Percentiles rank a stretch among this genome's conserved stretches.
These are phyloP conservation scores for Penicillium samsonianum DNA, from an alignment of 495 filamentous ascomycete species.

Conservation along the genomic window DNA sequence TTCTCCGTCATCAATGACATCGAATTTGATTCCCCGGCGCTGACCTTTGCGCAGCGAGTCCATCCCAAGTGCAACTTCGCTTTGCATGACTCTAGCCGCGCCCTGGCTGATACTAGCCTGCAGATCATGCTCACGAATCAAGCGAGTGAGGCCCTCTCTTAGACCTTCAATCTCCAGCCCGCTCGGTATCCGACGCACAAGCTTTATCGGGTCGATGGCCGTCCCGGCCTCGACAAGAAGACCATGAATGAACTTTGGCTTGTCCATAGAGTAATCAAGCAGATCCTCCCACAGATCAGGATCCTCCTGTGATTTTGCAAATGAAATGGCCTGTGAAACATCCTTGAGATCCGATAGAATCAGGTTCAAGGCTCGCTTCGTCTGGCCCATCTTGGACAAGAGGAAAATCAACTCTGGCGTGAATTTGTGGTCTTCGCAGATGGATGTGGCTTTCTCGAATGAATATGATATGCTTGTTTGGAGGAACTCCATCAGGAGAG, in stretches of 20 bases:
- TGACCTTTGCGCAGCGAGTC: conserved; percentile 73
- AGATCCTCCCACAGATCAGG: conserved; percentile 92
- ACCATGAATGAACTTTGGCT: conserved; percentile 88
- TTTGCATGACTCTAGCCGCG: conserved; percentile 79
- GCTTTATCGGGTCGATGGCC: conserved; percentile 81
- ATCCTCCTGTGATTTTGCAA: conserved; percentile 90
- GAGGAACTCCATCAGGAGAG: conserved; percentile 82
- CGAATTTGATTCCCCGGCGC: conserved; percentile 83
- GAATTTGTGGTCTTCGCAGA: conserved; percentile 77
- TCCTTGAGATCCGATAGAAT: conserved; percentile 88
- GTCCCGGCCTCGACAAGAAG: conserved; percentile 93
- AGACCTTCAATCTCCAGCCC: conserved; percentile 89
- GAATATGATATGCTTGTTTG: conserved; percentile 78
- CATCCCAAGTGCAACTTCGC: conserved; percentile 85
- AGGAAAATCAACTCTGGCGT: conserved; percentile 91
- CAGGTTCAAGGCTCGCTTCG: conserved; percentile 82
- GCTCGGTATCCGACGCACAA: conserved; percentile 88
- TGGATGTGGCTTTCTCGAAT: conserved; percentile 71
- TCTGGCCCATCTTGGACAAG: conserved; percentile 90
- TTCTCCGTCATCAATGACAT: conserved; percentile 55
- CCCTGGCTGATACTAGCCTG: conserved; percentile 88
- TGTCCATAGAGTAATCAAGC: conserved; percentile 93
- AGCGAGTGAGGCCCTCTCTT: conserved; percentile 75
- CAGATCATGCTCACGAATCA: conserved; percentile 91
- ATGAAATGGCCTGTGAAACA: conserved; percentile 87